Evolutionary conservation across 345 rosid species (phyloP).

Genomic region (Euphorbia lathyris): DNA sequence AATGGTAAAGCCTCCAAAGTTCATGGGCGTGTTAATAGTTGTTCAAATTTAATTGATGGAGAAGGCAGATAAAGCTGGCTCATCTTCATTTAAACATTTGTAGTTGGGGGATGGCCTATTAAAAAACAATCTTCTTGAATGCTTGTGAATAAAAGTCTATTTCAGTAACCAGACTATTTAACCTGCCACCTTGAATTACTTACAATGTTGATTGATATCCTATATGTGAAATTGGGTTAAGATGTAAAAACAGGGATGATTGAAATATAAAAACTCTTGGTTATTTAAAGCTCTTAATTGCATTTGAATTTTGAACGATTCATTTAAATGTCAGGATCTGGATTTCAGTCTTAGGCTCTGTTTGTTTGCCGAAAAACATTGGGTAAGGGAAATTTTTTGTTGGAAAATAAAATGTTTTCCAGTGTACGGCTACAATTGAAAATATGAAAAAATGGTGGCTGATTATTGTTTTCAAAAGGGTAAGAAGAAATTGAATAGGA

Average conservation of each 20-base stretch:
- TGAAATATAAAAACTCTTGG: no score
- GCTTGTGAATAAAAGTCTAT: background rate
- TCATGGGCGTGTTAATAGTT: background rate
- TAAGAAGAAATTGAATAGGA: no score
- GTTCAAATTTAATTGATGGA: background rate
- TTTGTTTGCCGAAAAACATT: no score
- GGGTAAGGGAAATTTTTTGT: no score
- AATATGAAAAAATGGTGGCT: no score
- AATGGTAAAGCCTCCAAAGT: background rate
- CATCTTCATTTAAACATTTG: no score
- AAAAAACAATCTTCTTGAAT: background rate
- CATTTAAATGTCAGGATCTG: background rate
- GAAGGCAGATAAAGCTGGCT: no score
- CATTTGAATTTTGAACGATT: background rate
- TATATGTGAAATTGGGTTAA: background rate
- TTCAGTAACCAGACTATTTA: background rate
- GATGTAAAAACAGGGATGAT: background rate
- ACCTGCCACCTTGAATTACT: background rate
- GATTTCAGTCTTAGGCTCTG: conserved; percentile 2
- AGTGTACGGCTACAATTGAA: no score
- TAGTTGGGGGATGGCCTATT: background rate
- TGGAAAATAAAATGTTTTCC: no score
- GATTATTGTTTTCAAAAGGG: no score
- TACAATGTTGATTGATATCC: background rate
- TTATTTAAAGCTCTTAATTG: background rate